Evolutionary conservation across 2,329 filamentous ascomycete species (phyloP).

Genomic region (Sclerotinia sclerotiorum): DNA sequence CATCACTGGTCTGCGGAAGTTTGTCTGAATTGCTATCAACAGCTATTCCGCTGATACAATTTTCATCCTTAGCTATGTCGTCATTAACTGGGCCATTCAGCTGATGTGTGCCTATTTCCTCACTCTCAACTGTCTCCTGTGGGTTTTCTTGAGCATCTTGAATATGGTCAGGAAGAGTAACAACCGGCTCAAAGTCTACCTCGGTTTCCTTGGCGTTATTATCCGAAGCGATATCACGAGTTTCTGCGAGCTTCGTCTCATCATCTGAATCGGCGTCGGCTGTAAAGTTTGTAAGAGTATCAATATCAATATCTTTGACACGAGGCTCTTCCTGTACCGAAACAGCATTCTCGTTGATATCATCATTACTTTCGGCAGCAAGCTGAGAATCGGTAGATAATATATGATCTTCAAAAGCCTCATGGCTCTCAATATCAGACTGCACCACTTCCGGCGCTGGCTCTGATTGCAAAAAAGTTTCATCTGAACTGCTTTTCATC

Average conservation of each 20-base stretch:
- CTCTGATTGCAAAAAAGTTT: neutral
- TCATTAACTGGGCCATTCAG: neutral
- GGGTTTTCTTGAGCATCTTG: neutral
- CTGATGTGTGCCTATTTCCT: neutral
- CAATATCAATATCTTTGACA: conserved; percentile 5
- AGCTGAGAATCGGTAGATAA: neutral
- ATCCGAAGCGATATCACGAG: neutral
- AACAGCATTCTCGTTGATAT: neutral
- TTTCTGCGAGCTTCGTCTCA: neutral
- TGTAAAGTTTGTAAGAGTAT: neutral
- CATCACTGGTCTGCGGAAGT: neutral
- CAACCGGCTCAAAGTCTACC: neutral
- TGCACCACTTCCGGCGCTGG: neutral
- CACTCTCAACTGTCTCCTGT: no score
- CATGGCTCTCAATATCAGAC: neutral
- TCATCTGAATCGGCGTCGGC: neutral
- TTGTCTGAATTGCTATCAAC: neutral
- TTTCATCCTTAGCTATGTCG: neutral
- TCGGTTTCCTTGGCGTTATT: neutral
- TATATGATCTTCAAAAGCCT: neutral
- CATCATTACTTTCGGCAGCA: neutral
- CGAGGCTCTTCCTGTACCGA: neutral
- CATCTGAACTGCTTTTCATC: neutral
- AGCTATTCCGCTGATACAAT: neutral
- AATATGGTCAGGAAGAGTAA: neutral